Evolutionary conservation across 2,329 filamentous ascomycete species (phyloP).

Genomic region (Alternaria gaisen): DNA sequence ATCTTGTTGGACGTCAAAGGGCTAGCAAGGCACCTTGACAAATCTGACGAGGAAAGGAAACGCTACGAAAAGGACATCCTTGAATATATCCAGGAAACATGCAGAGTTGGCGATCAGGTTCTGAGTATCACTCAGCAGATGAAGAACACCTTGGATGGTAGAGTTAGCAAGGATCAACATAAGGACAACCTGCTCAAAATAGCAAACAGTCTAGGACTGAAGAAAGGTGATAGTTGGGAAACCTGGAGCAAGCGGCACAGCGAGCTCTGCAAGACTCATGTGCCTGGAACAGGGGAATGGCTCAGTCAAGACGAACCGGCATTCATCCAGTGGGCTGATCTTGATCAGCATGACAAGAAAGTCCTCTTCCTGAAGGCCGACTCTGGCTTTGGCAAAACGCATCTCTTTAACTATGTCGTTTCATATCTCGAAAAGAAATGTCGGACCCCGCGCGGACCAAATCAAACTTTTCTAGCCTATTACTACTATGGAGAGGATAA

Average conservation of each 20-base stretch:
- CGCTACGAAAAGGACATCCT: neutral
- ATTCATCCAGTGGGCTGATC: neutral
- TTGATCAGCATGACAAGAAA: neutral
- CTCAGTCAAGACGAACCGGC: neutral
- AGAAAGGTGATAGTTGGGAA: slow-evolving; percentile 2
- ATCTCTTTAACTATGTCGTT: neutral
- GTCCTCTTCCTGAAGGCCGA: neutral
- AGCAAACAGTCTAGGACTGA: neutral
- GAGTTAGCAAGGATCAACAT: neutral
- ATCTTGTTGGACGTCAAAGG: neutral
- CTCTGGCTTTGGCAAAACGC: neutral
- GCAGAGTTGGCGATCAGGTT: slow-evolving; percentile 2
- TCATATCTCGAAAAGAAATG: slow-evolving; percentile 6
- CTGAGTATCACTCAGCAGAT: slow-evolving; percentile 5
- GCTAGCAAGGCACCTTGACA: neutral
- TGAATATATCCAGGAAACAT: neutral
- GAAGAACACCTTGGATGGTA: neutral
- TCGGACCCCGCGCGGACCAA: neutral
- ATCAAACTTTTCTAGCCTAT: slow-evolving; percentile 17
- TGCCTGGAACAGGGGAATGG: slow-evolving; percentile 10
- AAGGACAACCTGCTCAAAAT: neutral
- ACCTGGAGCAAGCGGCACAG: slow-evolving; percentile 11
- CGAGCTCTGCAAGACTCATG: slow-evolving; percentile 9
- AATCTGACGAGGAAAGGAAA: neutral
- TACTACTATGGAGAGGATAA: slow-evolving; percentile 28